These are phyloP conservation scores for Porpolomopsis calyptriformis DNA, from an alignment of 768 basidiomycete genomes.

Conservation along the genomic window DNA sequence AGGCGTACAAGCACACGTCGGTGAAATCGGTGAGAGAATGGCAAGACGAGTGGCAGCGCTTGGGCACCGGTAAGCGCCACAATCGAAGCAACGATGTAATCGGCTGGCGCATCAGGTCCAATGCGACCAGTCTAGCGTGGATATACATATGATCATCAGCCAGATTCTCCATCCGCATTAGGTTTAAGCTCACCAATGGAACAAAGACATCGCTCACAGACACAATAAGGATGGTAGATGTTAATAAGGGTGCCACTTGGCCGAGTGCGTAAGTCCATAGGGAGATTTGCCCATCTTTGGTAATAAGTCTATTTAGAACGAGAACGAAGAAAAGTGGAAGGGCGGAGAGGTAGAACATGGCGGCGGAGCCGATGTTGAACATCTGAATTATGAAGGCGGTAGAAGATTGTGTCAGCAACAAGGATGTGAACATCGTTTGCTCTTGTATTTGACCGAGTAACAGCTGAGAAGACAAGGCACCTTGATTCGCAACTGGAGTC, in stretches of 20 bases:
- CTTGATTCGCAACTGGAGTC: constrained; percentile 24
- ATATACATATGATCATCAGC: constrained; percentile 7
- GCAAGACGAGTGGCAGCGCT: constrained; percentile 46
- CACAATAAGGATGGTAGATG: constrained; percentile 46
- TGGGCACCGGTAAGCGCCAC: constrained; percentile 49
- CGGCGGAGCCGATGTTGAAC: constrained; percentile 64
- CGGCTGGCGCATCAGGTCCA: constrained; percentile 74
- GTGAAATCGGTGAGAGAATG: constrained; percentile 69
- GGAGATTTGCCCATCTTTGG: constrained; percentile 31
- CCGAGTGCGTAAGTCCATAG: constrained; percentile 57
- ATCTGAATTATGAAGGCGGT: constrained; percentile 53
- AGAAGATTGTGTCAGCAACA: constrained; percentile 49
- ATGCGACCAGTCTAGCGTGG: constrained; percentile 64
- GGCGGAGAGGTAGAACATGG: constrained; percentile 56
- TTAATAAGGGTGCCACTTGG: constrained; percentile 42
- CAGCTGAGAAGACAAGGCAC: constrained; percentile 52
- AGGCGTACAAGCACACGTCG: constrained; percentile 23
- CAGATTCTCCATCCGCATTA: background rate
- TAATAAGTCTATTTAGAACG: constrained; percentile 36
- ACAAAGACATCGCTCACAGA: constrained; percentile 80
- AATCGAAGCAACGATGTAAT: constrained; percentile 79
- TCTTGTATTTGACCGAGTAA: constrained; percentile 46
- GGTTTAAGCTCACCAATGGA: constrained; percentile 50
- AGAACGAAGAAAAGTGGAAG: constrained; percentile 47
- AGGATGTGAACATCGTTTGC: constrained; percentile 45